Evolutionary conservation across 2,329 filamentous ascomycete species (phyloP).

Genomic region (Coniochaeta pulveracea): DNA sequence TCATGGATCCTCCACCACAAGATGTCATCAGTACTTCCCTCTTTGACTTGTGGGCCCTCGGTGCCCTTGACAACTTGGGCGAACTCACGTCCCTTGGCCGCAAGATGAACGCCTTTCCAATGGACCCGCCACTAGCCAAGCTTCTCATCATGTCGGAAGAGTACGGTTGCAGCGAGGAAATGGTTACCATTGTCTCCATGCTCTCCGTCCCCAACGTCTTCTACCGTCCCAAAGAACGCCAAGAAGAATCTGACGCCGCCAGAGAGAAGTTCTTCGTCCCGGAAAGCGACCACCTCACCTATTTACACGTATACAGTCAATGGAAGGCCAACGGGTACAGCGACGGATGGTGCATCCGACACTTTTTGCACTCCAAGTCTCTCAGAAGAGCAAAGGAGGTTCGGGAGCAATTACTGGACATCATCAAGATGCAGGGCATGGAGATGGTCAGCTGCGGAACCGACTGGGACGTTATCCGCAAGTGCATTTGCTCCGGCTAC

Average conservation of each 20-base stretch:
- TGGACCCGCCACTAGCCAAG: slow-evolving; percentile 94
- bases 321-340: slow-evolving; percentile 87
- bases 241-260: slow-evolving; percentile 91
- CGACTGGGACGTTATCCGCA: slow-evolving; percentile 91
- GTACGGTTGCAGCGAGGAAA: slow-evolving; percentile 91
- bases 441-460: slow-evolving; percentile 77
- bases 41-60: slow-evolving; percentile 94
- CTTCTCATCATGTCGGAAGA: slow-evolving; percentile 83
- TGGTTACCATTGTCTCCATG: slow-evolving; percentile 98
- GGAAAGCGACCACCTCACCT: slow-evolving; percentile 91
- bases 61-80: slow-evolving; percentile 86
- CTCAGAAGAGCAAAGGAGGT: slow-evolving; percentile 88
- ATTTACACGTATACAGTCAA: slow-evolving; percentile 89
- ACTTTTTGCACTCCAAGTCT: slow-evolving; percentile 94
- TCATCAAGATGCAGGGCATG: slow-evolving; percentile 93
- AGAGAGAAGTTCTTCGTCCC: slow-evolving; percentile 98
- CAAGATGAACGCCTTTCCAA: slow-evolving; percentile 95
- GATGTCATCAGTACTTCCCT: slow-evolving; percentile 96
- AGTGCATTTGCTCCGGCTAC: slow-evolving; percentile 95
- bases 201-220: slow-evolving; percentile 93
- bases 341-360: slow-evolving; percentile 84
- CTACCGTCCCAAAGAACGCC: slow-evolving; percentile 90
- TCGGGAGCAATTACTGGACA: slow-evolving; percentile 83
- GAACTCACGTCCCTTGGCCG: slow-evolving; percentile 78
- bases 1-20: slow-evolving; percentile 97